Evolutionary conservation across 2,329 filamentous ascomycete genomes (phyloP), one percentile per base, ranked within the genome.

Genomic region (Xylariales sp.): DNA sequence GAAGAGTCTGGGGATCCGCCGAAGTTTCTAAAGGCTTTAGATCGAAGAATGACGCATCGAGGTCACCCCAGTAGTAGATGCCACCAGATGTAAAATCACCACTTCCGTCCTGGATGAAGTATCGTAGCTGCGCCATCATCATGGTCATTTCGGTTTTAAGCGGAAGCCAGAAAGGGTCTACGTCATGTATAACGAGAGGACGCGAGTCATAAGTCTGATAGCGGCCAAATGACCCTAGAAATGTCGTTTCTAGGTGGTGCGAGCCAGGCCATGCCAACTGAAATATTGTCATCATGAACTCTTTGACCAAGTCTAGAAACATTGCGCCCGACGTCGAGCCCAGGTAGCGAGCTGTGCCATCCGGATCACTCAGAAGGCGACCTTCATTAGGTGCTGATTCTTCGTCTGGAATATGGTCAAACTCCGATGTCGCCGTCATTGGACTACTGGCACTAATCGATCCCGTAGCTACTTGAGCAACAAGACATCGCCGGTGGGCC

Each of bases 271-370:
- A 58, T 27, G 58, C 59, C 15, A 66, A 50, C n/a, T 61, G 58
- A 15, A 65, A 50, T 14, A 66, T 55, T 11, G 62, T 64, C 28
- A 55, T 54, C 56, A 75, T 70, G 44, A 74, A 67, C 38, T 64
- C 63, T 46, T 74, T 74, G 31, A 75, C 52, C 14, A 67, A 58
- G 43, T 75, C 71, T 4, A 74, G 62, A 40, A 74, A 74, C 1
- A 66, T 70, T 9, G 70, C 68, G 12, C 69, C 70, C 16, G 70
- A 73, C 6, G 70, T 73, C 50, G 68, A 68, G 28, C 72, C 72
- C 3, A 71, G 62, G 49, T 70, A 74, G 10, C 70, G 65, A 1
- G 62, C 55, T 18, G 62, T 67, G 18, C 70, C 70, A 32, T 68
- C 62, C 3, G 57, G 54, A 44, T 75, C 71, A 19, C 65, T 59